phyloP scores from a whole-genome alignment of 1,139 yeast genomes.

The Suhomyces atakaporum region DNA sequence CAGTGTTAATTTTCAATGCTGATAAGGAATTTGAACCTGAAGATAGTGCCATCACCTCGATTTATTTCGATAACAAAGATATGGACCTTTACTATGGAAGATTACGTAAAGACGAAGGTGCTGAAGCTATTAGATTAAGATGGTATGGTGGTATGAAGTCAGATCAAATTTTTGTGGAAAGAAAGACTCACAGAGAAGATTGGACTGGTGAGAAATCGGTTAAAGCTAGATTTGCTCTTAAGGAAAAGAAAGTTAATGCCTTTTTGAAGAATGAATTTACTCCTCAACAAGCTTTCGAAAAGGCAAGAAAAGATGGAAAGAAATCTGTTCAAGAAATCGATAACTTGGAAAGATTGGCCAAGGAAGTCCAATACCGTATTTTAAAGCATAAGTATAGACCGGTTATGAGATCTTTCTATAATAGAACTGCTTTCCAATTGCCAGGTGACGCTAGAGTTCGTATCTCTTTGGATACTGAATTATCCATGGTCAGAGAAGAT shows the following conservation, averaged over 20 bases:
- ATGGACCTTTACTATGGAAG: conserved; percentile 94
- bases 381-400: conserved; percentile 85
- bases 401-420: conserved; percentile 92
- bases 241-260: conserved; percentile 86
- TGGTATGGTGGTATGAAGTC: conserved; percentile 99
- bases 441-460: conserved; percentile 99
- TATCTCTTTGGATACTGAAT: conserved; percentile 93
- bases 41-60: conserved; percentile 94
- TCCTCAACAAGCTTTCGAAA: conserved; percentile 86
- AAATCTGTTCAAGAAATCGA: conserved; percentile 86
- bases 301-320: conserved; percentile 89
- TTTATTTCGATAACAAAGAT: conserved; percentile 86
- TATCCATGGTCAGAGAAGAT: conserved; percentile 95
- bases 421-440: conserved; percentile 96
- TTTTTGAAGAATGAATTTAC: conserved; percentile 83
- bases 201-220: conserved; percentile 99
- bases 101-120: conserved; percentile 95
- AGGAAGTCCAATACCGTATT: conserved; percentile 88
- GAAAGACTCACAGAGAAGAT: conserved; percentile 97
- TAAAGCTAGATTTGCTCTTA: conserved; percentile 90
- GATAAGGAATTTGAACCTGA: conserved; percentile 93
- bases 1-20: conserved; percentile 93
- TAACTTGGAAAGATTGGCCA: conserved; percentile 85
- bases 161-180: conserved; percentile 90
- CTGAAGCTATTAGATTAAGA: conserved; percentile 95